These are phyloP conservation scores for Desmodesmus armatus DNA, from an alignment of 139 green algal genomes.

Conservation along the genomic window DNA sequence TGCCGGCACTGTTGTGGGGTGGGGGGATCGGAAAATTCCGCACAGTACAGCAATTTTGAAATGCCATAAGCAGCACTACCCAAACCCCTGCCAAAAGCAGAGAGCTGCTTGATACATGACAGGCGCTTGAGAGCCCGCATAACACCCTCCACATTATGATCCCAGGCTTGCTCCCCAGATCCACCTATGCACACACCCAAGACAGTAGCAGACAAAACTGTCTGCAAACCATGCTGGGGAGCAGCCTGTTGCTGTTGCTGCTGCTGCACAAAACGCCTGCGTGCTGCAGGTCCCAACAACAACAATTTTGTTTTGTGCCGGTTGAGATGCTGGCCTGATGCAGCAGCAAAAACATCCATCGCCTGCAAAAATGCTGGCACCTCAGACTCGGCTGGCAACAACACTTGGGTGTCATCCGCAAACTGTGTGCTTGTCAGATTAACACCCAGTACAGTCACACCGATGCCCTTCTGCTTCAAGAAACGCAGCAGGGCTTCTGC, in stretches of 20 bases:
- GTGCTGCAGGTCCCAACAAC: not conserved
- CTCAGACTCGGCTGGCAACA: not conserved
- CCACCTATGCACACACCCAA: not conserved
- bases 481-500: conserved; percentile 37
- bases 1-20: not conserved
- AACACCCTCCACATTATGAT: not conserved
- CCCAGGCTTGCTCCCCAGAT: not conserved
- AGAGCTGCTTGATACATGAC: not conserved
- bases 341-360: not conserved
- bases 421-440: not conserved
- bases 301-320: not conserved
- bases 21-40: not conserved
- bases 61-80: conserved; percentile 8
- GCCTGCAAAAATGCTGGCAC: not conserved
- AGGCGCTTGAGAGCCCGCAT: not conserved
- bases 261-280: not conserved
- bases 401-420: conserved; percentile 32
- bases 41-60: not conserved
- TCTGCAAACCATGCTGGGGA: not conserved
- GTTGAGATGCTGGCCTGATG: not conserved
- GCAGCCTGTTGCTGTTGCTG: not conserved
- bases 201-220: not conserved
- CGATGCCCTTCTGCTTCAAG: not conserved
- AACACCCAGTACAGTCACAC: not conserved
- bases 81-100: not conserved